These are phyloP conservation scores for Plantago elongata DNA, from an alignment of 257 asterid genomes.

Conservation along the genomic window DNA sequence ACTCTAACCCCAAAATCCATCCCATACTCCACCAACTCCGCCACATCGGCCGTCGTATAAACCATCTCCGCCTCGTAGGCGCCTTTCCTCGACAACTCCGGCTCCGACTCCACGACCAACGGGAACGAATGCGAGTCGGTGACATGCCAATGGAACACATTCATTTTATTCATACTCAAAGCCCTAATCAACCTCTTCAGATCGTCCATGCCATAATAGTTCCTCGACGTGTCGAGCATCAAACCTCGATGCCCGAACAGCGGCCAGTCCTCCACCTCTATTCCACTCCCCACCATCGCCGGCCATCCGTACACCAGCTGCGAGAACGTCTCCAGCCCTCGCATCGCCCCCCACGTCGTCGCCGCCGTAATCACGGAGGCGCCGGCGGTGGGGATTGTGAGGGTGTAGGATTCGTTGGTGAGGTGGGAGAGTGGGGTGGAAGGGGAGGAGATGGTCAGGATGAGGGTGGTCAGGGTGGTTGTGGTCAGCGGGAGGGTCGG, in stretches of 20 bases:
- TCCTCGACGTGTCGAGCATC: slow-evolving; percentile 78
- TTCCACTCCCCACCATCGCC: slow-evolving; percentile 42
- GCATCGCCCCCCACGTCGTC: slow-evolving; percentile 90
- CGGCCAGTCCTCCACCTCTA: slow-evolving; percentile 58
- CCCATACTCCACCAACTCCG: slow-evolving; percentile 58
- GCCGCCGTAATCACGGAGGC: slow-evolving; percentile 40
- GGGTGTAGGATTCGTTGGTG: slow-evolving; percentile 76
- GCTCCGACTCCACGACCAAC: slow-evolving; percentile 68
- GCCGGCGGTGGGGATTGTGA: slow-evolving; percentile 34
- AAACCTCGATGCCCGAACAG: slow-evolving; percentile 67
- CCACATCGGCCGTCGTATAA: slow-evolving; percentile 70
- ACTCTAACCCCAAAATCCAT: slow-evolving; percentile 79
- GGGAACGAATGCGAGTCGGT: slow-evolving; percentile 96
- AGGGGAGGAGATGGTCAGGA: slow-evolving; percentile 36
- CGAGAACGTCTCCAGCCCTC: slow-evolving; percentile 82
- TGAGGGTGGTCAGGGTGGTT: slow-evolving; percentile 37
- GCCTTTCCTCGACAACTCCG: slow-evolving; percentile 61
- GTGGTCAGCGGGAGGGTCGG: slow-evolving; percentile 55
- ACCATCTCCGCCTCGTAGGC: slow-evolving; percentile 67
- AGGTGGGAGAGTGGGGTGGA: slow-evolving; percentile 53
- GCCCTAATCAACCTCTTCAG: slow-evolving; percentile 64
- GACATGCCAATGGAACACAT: slow-evolving; percentile 93
- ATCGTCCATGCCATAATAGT: slow-evolving; percentile 51
- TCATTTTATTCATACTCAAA: slow-evolving; percentile 87
- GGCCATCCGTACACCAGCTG: slow-evolving; percentile 63